Evolutionary conservation across 2,329 filamentous ascomycete genomes (phyloP).

Genomic region (Alternaria dauci): DNA sequence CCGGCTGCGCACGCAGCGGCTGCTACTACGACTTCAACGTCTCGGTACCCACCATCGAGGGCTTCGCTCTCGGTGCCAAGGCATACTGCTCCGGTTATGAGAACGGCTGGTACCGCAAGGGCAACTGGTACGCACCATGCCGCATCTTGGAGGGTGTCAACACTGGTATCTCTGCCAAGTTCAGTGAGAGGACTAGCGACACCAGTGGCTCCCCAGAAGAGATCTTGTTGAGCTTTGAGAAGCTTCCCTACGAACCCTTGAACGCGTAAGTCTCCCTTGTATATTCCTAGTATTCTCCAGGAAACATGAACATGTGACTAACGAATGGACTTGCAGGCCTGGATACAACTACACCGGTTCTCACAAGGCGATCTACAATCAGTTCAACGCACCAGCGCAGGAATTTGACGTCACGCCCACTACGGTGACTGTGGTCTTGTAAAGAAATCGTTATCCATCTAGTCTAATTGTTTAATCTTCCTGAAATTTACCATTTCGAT

Average conservation of each 20-base stretch:
- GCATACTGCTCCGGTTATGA: not conserved
- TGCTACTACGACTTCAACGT: slow-evolving; percentile 1
- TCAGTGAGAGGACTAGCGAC: not conserved
- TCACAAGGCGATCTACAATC: not conserved
- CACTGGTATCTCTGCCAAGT: not conserved
- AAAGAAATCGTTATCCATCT: not conserved
- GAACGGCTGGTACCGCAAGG: not conserved
- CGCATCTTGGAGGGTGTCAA: not conserved
- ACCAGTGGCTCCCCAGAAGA: not conserved
- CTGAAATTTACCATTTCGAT: not conserved
- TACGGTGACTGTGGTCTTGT: not conserved
- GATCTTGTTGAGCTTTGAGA: not conserved
- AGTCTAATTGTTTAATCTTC: not conserved
- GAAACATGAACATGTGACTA: not conserved
- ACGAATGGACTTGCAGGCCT: not conserved
- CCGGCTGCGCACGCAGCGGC: not conserved
- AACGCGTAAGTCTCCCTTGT: not conserved
- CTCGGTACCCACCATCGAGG: not conserved
- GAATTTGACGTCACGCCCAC: slow-evolving; percentile 19
- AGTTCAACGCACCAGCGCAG: slow-evolving; percentile 14
- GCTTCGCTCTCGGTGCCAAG: not conserved
- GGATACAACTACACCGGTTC: not conserved
- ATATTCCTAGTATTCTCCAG: not conserved
- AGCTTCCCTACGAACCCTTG: not conserved
- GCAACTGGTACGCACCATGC: not conserved